Conservation (phyloP, 805 yeast species). For the Myxozyma neglecta region DNA sequence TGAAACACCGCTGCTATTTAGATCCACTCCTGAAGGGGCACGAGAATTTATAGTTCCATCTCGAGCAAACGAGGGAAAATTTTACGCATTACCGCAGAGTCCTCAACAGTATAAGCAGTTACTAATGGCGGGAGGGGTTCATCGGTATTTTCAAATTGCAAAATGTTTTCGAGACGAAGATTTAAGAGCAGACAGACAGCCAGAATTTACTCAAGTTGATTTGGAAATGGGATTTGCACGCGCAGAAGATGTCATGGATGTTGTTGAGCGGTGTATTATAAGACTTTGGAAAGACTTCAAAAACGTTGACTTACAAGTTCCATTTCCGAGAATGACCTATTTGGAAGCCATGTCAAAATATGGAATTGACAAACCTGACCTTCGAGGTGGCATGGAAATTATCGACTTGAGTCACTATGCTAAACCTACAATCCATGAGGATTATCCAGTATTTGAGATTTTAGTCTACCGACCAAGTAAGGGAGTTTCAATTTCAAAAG, state of each 20-base stretch:
- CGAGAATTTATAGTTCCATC: conserved; percentile 94
- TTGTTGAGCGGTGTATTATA: conserved; percentile 59
- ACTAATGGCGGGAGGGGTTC: conserved; percentile 89
- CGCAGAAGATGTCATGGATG: conserved; percentile 63
- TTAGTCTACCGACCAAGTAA: conserved; percentile 52
- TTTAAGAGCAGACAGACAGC: conserved; percentile 90
- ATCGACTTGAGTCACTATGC: conserved; percentile 49
- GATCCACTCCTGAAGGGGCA: conserved; percentile 98
- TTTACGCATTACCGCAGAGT: conserved; percentile 91
- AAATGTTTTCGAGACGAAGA: conserved; percentile 96
- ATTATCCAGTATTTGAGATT: conserved; percentile 73
- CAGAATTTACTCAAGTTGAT: conserved; percentile 97
- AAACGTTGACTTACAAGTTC: conserved; percentile 10
- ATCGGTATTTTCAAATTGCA: conserved; percentile 85
- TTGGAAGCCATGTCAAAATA: conserved; percentile 65
- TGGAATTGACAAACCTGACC: conserved; percentile 95
- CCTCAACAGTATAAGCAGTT: conserved; percentile 97
- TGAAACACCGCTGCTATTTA: conserved; percentile 90
- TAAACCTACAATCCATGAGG: conserved; percentile 41
- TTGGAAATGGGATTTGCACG: conserved; percentile 85
- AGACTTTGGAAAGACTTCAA: conserved; percentile 57
- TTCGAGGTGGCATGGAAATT: conserved; percentile 51
- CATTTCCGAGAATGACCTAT: conserved; percentile 56
- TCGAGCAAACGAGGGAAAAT: conserved; percentile 53
- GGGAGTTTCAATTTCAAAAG: background rate